A percentile compares a stretch with the other conserved stretches of the same genome.
Evolutionary conservation across 1,139 yeast genomes (phyloP).

Genomic region (Kluyveromyces sp.): DNA sequence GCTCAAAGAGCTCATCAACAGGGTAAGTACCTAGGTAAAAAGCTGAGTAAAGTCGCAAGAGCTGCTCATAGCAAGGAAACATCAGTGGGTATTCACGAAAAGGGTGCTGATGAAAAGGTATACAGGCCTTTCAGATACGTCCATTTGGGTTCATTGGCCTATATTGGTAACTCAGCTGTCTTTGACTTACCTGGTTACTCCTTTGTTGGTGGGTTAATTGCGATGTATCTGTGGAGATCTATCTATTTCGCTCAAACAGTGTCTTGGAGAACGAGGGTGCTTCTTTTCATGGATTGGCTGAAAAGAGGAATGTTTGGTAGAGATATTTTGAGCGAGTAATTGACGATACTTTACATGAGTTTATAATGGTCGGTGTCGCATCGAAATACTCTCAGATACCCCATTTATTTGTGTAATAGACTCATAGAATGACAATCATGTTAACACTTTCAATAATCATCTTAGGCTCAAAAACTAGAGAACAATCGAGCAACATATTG

Average conservation of each 20-base stretch:
- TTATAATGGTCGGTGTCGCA: too few species aligned
- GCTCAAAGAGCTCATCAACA: conserved; percentile 66
- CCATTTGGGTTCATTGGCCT: conserved; percentile 57
- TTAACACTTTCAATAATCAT: too few species aligned
- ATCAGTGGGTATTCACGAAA: conserved; percentile 14
- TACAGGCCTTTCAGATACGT: conserved; percentile 50
- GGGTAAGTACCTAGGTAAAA: conserved; percentile 53
- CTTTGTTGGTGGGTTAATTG: conserved; percentile 52
- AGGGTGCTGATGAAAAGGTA: conserved; percentile 40
- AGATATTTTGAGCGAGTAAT: conserved; percentile 40
- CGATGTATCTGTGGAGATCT: conserved; percentile 63
- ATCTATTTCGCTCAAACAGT: conserved; percentile 60
- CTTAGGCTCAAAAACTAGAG: too few species aligned
- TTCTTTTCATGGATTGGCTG: conserved; percentile 56
- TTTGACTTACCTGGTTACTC: conserved; percentile 54
- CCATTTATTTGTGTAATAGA: too few species aligned
- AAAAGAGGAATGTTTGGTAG: conserved; percentile 58
- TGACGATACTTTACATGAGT: too few species aligned
- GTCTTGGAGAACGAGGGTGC: conserved; percentile 49
- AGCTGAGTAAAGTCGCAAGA: conserved; percentile 43
- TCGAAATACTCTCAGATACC: too few species aligned
- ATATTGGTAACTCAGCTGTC: conserved; percentile 59
- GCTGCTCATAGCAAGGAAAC: conserved; percentile 9
- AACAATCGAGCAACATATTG: too few species aligned
- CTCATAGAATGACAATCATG: too few species aligned